phyloP scores from a whole-genome alignment of 140 eudicot species.

The Erigeron philadelphicus region DNA sequence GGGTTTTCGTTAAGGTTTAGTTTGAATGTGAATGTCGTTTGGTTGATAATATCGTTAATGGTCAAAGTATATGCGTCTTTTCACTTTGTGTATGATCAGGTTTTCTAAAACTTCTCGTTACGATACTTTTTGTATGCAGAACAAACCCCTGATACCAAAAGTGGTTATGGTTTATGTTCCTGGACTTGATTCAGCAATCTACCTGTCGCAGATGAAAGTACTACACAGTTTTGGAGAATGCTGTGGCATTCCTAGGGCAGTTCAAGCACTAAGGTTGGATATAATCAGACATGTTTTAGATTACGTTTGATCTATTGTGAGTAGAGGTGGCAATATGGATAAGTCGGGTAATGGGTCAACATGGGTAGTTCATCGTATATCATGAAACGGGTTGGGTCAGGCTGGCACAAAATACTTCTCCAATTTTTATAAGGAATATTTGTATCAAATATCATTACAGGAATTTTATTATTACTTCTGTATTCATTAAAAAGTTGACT shows the following conservation, averaged over 20 bases:
- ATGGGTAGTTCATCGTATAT: neutral
- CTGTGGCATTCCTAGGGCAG: slow-evolving; percentile 87
- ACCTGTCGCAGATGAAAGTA: slow-evolving; percentile 61
- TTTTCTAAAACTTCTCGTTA: neutral
- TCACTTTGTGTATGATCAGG: no score
- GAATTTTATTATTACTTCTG: no score
- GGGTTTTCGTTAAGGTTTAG: slow-evolving; percentile 69
- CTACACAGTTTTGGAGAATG: slow-evolving; percentile 66
- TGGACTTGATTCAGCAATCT: slow-evolving; percentile 95
- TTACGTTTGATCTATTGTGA: neutral
- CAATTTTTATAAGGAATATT: neutral
- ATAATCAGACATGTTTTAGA: neutral
- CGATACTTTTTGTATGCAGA: slow-evolving; percentile 47
- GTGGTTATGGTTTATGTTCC: slow-evolving; percentile 92
- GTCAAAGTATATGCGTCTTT: no score
- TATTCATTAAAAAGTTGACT: neutral
- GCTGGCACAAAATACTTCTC: neutral
- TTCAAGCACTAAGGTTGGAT: slow-evolving; percentile 84
- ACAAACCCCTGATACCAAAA: slow-evolving; percentile 89
- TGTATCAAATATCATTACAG: no score
- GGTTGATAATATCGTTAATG: no score
- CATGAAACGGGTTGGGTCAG: neutral
- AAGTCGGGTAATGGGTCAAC: neutral
- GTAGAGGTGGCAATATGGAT: neutral
- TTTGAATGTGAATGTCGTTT: no score